phyloP scores from a whole-genome alignment of 2,329 filamentous ascomycete genomes.

The Achaetomium macrosporum region DNA sequence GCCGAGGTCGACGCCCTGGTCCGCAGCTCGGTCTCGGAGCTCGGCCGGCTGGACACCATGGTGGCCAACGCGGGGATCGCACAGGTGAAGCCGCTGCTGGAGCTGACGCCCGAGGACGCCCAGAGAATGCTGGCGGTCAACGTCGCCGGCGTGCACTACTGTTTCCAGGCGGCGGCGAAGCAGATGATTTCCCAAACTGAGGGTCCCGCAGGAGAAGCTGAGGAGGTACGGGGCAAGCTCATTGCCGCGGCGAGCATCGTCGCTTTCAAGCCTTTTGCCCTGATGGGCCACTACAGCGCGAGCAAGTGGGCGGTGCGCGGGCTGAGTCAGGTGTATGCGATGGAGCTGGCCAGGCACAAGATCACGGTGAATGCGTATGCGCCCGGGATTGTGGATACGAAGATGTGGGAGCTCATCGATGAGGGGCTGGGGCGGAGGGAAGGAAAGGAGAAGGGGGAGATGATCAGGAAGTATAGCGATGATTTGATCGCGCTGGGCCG shows the following conservation, averaged over 20 bases:
- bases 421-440: slow-evolving; percentile 51
- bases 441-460: slow-evolving; percentile 30
- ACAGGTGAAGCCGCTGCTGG: slow-evolving; percentile 50
- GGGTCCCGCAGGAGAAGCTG: too few relatives aligned
- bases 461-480: slow-evolving; percentile 17
- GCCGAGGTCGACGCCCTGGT: slow-evolving; percentile 47
- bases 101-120: slow-evolving; percentile 52
- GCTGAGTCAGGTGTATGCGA: slow-evolving; percentile 59
- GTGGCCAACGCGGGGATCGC: slow-evolving; percentile 47
- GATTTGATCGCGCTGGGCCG: slow-evolving; percentile 33
- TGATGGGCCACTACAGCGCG: slow-evolving; percentile 58
- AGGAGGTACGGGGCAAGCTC: slow-evolving; percentile 42
- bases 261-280: slow-evolving; percentile 52
- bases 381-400: slow-evolving; percentile 60
- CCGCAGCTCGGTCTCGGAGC: slow-evolving; percentile 41
- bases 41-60: slow-evolving; percentile 47
- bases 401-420: slow-evolving; percentile 66
- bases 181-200: slow-evolving; percentile 59
- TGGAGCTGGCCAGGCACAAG: slow-evolving; percentile 57
- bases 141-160: slow-evolving; percentile 59
- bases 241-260: slow-evolving; percentile 51
- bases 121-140: slow-evolving; percentile 58
- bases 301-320: slow-evolving; percentile 63
- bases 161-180: slow-evolving; percentile 55
- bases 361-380: slow-evolving; percentile 65